Evolutionary conservation across 2,329 filamentous ascomycete species (phyloP), one percentile per base, ranked within the genome.

Genomic region (Colletotrichum sp.): DNA sequence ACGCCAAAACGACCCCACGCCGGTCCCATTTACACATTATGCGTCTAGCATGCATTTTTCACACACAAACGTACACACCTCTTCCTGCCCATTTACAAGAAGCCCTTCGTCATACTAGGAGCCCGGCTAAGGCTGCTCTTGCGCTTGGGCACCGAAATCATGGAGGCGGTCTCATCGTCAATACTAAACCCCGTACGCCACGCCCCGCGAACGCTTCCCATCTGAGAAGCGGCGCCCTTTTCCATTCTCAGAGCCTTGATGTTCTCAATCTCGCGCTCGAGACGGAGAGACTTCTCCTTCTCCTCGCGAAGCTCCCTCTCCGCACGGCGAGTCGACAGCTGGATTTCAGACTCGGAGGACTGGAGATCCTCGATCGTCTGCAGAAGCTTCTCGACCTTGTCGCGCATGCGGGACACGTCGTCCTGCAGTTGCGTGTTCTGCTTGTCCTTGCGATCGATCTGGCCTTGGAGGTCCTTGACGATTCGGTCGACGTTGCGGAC

Each of bases 281-380:
- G 88, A 36, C 94, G 90, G 32, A 96, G 86, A 1, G 89, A 90
- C 85, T 94, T 96, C 85, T 99, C 97, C 77, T 91, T 92, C 85
- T 98, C 96, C 84, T 98, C 95, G 8, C 95, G 91, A 18, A 98
- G 90, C 81, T 99, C 96, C 59, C 96, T 92, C 84, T 99, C 96
- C 18, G 95, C 95, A 59, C 96, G 93, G 72, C 96, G 94, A 30
- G 95, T 93, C 30, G 93, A 90, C 57, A 99, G 90, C 83, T 98
- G 95, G 63, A 93, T 93, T 13, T 92, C 89, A 26, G 94, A 96
- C 84, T 99, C 96, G 16, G 93, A 94, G 16, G 94, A 93, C 84
- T 99, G 96, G 39, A 99, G 92, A 83, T 99, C 96, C 82, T 99
- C 96, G 80, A 99, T 98, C 2, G 95, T 95, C 82, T 93, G 90